Evolutionary conservation across 1,139 yeast genomes (phyloP), one percentile per base, ranked within the genome.

Genomic region (Meyerozyma athensensis): DNA sequence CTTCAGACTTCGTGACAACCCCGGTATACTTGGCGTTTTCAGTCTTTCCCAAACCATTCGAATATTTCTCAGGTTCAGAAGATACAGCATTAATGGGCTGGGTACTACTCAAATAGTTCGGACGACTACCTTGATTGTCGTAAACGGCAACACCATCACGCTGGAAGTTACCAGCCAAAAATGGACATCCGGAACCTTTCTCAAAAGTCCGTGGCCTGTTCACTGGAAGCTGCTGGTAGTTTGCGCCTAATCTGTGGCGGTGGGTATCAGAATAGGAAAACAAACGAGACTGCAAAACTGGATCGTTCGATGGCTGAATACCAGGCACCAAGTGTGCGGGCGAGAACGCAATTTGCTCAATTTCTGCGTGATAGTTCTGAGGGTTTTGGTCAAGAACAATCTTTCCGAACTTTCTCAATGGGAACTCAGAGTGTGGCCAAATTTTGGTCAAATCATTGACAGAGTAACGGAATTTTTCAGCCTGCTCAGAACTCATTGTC

Each of bases 381-480:
- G 81, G 80, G 55, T 76, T 75, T 53, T 74, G 72, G 56, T 77
- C 67, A 52, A 77, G 56, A 3, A 69, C 77, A 40, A 76, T 53
- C 53, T 70, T 72, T 47, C 81, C 83, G 50, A 77, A 71, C 52
- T 72, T 73, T 48, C 82, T 67, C 56, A 77, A 58, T 43, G 83
- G 82, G 63, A 71, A 76, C 35, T 76, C 66, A 45, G 58, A 59
- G 49, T 77, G 80, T 19, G 82, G 74, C 83, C 83, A 77, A 36
- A 75, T 65, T 59, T 77, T 77, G 46, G 87, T 81, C 59, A 80
- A 70, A 57, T 81, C 87, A 52, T 78, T 79, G 34, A 81, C 80
- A 9, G 86, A 79, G 60, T 77, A 79, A 49, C 75, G 76, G 43
- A 75, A 71, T 39, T 72, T 58, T 54, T 76, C 67, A 41, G 85